These are phyloP conservation scores for Berkeleyomyces rouxiae DNA, from an alignment of 2,329 filamentous ascomycete species.

Conservation along the genomic window DNA sequence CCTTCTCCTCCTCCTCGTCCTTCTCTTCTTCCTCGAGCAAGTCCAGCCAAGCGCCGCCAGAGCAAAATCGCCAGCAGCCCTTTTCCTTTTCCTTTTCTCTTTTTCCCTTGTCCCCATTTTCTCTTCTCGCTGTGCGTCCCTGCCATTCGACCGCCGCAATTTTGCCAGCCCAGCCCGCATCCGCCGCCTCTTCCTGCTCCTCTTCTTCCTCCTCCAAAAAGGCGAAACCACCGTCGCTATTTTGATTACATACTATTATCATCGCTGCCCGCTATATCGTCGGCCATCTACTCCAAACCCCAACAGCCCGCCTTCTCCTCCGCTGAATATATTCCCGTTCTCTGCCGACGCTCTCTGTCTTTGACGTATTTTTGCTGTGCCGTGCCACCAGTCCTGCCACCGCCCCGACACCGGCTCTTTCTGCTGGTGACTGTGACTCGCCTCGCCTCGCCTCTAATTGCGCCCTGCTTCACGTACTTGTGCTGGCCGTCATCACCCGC, in stretches of 20 bases:
- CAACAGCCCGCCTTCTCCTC: constrained; percentile 14
- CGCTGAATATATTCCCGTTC: background rate
- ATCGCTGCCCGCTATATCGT: background rate
- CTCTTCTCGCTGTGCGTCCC: background rate
- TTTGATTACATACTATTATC: constrained; percentile 1
- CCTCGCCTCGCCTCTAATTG: background rate
- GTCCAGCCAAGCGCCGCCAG: too few relatives aligned
- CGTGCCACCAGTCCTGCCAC: background rate
- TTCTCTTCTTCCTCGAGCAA: too few relatives aligned
- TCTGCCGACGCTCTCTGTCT: background rate
- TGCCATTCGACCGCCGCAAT: background rate
- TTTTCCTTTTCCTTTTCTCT: constrained; percentile 5
- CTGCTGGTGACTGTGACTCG: background rate
- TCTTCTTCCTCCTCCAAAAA: background rate
- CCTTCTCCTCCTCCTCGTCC: too few relatives aligned
- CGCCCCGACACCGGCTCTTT: background rate
- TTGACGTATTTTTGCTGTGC: background rate
- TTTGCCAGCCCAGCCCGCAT: background rate
- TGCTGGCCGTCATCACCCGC: background rate
- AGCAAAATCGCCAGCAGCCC: too few relatives aligned
- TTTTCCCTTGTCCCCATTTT: background rate
- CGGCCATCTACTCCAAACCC: constrained; percentile 15
- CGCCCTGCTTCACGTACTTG: background rate
- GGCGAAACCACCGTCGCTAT: background rate
- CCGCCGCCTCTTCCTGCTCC: background rate